phyloP scores from a whole-genome alignment of 2,329 filamentous ascomycete species.

The Cordyceps cicadae region DNA sequence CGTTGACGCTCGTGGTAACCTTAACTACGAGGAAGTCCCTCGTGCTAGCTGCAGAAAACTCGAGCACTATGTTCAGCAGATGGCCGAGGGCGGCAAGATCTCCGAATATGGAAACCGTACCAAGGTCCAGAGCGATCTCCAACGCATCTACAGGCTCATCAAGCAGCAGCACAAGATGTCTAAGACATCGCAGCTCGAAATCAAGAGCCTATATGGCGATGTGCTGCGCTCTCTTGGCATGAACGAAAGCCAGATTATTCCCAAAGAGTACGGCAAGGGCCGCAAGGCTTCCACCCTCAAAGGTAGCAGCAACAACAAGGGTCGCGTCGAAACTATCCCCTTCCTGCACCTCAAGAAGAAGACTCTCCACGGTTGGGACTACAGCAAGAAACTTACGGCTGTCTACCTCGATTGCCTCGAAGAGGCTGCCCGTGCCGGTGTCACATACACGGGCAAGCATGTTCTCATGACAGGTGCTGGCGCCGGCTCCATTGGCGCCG shows the following conservation, averaged over 20 bases:
- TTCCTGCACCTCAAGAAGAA: slow-evolving; percentile 97
- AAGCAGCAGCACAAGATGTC: slow-evolving; percentile 97
- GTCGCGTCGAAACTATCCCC: slow-evolving; percentile 93
- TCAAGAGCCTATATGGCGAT: slow-evolving; percentile 90
- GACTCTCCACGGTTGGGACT: slow-evolving; percentile 91
- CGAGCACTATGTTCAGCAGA: slow-evolving; percentile 96
- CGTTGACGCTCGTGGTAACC: slow-evolving; percentile 85
- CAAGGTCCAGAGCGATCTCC: slow-evolving; percentile 93
- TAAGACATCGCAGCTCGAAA: slow-evolving; percentile 91
- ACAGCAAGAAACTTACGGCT: slow-evolving; percentile 96
- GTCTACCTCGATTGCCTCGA: slow-evolving; percentile 88
- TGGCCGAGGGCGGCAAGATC: slow-evolving; percentile 97
- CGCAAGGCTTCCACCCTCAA: slow-evolving; percentile 42
- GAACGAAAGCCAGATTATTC: slow-evolving; percentile 97
- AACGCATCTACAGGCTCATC: slow-evolving; percentile 95
- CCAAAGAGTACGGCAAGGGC: slow-evolving; percentile 68
- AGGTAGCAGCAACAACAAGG: slow-evolving; percentile 57
- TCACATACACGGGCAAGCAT: slow-evolving; percentile 91
- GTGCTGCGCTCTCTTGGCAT: slow-evolving; percentile 90
- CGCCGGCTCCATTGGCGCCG: slow-evolving; percentile 93
- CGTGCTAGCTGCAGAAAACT: slow-evolving; percentile 88
- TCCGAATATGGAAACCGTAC: slow-evolving; percentile 97
- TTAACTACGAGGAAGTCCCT: slow-evolving; percentile 83
- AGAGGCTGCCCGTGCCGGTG: slow-evolving; percentile 75
- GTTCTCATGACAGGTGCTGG: slow-evolving; percentile 97